These are phyloP conservation scores for Davidsoniella eucalypti DNA, from an alignment of 2,329 filamentous ascomycete genomes.

Conservation along the genomic window DNA sequence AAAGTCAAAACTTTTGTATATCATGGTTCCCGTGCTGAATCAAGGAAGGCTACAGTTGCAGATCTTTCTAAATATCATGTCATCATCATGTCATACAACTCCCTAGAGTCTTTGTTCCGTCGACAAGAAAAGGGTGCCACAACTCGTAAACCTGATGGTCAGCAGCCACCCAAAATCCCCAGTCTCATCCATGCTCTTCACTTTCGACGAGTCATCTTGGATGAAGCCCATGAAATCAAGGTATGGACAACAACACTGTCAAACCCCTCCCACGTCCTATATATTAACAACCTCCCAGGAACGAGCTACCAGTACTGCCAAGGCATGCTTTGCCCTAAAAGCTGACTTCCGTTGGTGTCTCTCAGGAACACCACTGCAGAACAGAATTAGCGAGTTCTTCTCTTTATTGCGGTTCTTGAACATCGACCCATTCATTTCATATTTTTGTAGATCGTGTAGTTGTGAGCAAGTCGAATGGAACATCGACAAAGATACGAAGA, in stretches of 20 bases:
- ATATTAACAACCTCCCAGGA: constrained; percentile 27
- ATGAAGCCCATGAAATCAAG: constrained; percentile 93
- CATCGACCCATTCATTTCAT: constrained; percentile 75
- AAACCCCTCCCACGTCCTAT: too few relatives aligned
- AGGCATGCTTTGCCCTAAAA: constrained; percentile 82
- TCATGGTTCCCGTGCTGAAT: constrained; percentile 71
- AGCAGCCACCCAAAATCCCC: constrained; percentile 47
- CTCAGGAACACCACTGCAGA: constrained; percentile 87
- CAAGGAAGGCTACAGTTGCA: constrained; percentile 57
- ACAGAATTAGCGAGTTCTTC: constrained; percentile 94
- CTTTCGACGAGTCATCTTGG: constrained; percentile 83
- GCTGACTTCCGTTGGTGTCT: constrained; percentile 89
- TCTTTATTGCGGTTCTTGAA: constrained; percentile 85
- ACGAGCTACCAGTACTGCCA: constrained; percentile 78
- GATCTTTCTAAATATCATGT: constrained; percentile 75
- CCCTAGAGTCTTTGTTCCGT: constrained; percentile 77
- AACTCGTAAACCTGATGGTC: not conserved
- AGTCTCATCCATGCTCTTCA: constrained; percentile 68
- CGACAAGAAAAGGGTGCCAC: constrained; percentile 69
- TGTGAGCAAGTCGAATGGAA: constrained; percentile 76
- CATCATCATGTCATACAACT: constrained; percentile 93
- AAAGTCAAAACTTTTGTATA: constrained; percentile 81
- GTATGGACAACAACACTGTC: constrained; percentile 20
- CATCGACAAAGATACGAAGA: constrained; percentile 48
- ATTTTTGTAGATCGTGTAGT: constrained; percentile 76